Base-by-base conservation (phyloP, 352 stramenopile genomes). In the Phytophthora colocasiae region DNA sequence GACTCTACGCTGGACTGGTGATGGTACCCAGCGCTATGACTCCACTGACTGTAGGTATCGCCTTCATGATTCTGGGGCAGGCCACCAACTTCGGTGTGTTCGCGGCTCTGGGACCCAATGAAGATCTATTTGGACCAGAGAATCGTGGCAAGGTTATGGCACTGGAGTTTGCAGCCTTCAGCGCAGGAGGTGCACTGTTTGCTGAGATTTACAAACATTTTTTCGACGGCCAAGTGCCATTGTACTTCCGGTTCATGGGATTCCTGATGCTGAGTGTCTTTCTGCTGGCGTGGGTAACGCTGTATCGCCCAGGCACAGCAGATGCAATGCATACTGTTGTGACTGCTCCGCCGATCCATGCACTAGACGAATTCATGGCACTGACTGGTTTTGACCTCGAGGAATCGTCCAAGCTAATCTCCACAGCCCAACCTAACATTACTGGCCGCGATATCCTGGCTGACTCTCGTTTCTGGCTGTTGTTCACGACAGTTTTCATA, bases 131-230 rank as follows among this genome's bases (percentile, higher is more conserved):
- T 53, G 83, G 86, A 3, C 60, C 87, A 24, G 58, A 66, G 14
- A 73, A 92, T 34, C 84, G 86, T 9, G 86, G 86, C 32, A 91
- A 89, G 64, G 67, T 94, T 44, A 91, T 94, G 74, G 77, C 83
- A 27, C 54, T 92, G 0, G 57, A 89, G 57, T 79, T 90, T 36
- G 78, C 82, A 7, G 71, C 81, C 4, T 92, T 92, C 38, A 94
- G 86, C 31, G 82, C 71, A 2, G 86, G 86, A 8, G 86, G 80
- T 0, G 86, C 86, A 31, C 60, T 91, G 32, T 94, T 94, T 63
- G 82, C 86, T 9, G 59, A 87, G 31, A 31, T 91, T 15, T 92
- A 92, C 65, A 70, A 91, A 12, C 58, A 67, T 24, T 87, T 59
- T 40, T 94, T 91, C 52, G 67, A 82, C 38, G 65, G 60, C 7